Evolutionary conservation across 2,329 filamentous ascomycete species (phyloP).

Genomic region (Xenosphaeropsis pyriputrescens): DNA sequence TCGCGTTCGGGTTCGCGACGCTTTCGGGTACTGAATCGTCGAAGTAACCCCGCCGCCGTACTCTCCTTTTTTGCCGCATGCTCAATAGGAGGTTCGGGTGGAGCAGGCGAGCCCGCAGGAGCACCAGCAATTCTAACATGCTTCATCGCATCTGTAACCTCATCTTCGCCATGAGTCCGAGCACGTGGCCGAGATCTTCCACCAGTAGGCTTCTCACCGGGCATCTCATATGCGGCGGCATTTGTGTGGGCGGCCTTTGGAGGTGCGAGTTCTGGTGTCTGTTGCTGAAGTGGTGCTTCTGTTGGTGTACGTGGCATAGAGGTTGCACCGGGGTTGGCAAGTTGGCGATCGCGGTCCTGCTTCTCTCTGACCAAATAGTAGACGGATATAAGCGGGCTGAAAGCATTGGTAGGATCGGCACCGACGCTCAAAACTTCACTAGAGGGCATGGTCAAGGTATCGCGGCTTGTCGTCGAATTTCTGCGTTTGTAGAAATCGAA

Average conservation of each 20-base stretch:
- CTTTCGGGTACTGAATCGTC: constrained; percentile 81
- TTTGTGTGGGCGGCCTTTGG: constrained; percentile 88
- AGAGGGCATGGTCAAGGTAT: constrained; percentile 74
- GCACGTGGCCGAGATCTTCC: constrained; percentile 73
- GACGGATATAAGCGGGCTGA: constrained; percentile 79
- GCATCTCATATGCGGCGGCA: constrained; percentile 68
- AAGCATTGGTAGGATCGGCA: constrained; percentile 82
- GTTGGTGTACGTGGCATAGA: constrained; percentile 39
- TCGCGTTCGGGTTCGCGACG: constrained; percentile 40
- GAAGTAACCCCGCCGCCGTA: constrained; percentile 66
- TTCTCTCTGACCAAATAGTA: constrained; percentile 97
- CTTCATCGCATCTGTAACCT: constrained; percentile 61
- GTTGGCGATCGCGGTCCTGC: constrained; percentile 56
- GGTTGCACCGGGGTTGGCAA: constrained; percentile 42
- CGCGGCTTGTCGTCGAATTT: constrained; percentile 77
- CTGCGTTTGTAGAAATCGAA: constrained; percentile 96
- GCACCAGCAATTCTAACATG: constrained; percentile 40
- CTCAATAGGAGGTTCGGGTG: constrained; percentile 42
- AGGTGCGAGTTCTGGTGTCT: constrained; percentile 65
- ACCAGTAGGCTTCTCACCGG: constrained; percentile 75
- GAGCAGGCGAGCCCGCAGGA: constrained; percentile 29
- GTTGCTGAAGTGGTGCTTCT: constrained; percentile 40
- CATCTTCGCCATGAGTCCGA: constrained; percentile 89
- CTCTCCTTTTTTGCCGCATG: constrained; percentile 69
- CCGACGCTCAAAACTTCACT: constrained; percentile 72